A percentile compares a stretch with the other conserved stretches of the same genome.
These are phyloP conservation scores for Plasmodium billcollinsi DNA, from an alignment of 169 alveolate genomes.

Conservation along the genomic window DNA sequence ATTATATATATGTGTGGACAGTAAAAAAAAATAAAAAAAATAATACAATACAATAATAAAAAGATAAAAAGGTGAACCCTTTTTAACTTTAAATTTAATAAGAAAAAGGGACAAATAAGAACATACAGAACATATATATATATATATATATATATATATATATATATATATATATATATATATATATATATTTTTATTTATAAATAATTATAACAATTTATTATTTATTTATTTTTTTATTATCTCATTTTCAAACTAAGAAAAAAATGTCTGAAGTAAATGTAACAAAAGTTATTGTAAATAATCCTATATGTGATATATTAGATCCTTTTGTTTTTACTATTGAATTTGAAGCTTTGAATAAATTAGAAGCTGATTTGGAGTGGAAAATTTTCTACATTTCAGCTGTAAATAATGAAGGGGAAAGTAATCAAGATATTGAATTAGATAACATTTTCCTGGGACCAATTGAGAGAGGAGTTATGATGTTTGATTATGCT, in stretches of 20 bases:
- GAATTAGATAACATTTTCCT: slow-evolving; percentile 95
- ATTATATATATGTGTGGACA: no score
- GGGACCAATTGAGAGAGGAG: slow-evolving; percentile 95
- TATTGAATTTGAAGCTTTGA: slow-evolving; percentile 94
- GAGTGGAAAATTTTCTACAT: slow-evolving; percentile 94
- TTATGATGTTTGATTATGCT: slow-evolving; percentile 94
- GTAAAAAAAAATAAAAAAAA: no score
- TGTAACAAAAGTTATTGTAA: slow-evolving; percentile 94
- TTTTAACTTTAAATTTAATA: no score
- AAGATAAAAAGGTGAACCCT: no score
- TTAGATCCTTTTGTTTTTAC: slow-evolving; percentile 93
- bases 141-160: no score
- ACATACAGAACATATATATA: no score
- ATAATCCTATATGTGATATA: slow-evolving; percentile 93
- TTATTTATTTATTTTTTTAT: no score
- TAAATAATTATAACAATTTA: no score
- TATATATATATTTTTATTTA: no score
- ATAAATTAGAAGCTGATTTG: slow-evolving; percentile 92
- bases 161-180: no score
- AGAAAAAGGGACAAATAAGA: no score
- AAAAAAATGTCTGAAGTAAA: slow-evolving; percentile 94
- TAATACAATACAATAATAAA: no score
- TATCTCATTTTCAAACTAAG: not conserved
- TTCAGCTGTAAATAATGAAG: slow-evolving; percentile 83
- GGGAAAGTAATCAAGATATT: slow-evolving; percentile 91